These are phyloP conservation scores for Pseudozyma pruni DNA, from an alignment of 1,284 basidiomycete species.

Conservation along the genomic window DNA sequence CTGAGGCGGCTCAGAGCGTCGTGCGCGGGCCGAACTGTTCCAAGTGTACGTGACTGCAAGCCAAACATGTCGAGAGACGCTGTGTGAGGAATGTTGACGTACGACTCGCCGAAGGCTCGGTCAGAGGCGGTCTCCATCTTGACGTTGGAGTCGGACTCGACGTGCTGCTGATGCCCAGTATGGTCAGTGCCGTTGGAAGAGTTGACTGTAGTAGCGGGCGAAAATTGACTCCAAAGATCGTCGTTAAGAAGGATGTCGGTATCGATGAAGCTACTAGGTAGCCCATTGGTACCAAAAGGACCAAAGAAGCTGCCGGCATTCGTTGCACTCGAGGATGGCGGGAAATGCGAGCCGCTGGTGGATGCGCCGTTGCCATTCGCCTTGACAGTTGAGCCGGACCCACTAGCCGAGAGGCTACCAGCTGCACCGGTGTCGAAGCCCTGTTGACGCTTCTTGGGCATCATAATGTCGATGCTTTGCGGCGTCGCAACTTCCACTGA, in stretches of 20 bases:
- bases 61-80: constrained; percentile 38
- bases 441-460: constrained; percentile 53
- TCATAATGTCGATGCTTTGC: constrained; percentile 46
- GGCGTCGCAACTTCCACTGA: constrained; percentile 32
- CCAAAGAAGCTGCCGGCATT: constrained; percentile 36
- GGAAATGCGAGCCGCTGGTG: constrained; percentile 4
- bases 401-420: constrained; percentile 10
- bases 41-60: constrained; percentile 29
- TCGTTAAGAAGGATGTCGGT: constrained; percentile 56
- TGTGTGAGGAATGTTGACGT: constrained; percentile 45
- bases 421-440: constrained; percentile 39
- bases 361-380: constrained; percentile 1
- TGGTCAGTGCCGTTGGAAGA: constrained; percentile 13
- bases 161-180: constrained; percentile 10
- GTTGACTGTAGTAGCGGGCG: constrained; percentile 24
- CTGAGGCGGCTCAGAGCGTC: constrained; percentile 33
- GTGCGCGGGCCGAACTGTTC: constrained; percentile 17
- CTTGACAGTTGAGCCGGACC: constrained; percentile 8
- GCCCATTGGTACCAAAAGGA: constrained; percentile 30
- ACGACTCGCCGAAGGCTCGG: constrained; percentile 33
- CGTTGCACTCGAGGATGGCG: constrained; percentile 4
- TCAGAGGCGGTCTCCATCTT: constrained; percentile 11
- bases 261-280: constrained; percentile 53
- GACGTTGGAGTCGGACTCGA: neutral
- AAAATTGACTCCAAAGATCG: constrained; percentile 51